Conservation (phyloP, 768 basidiomycete species). For the Tricholoma hemisulphureum region DNA sequence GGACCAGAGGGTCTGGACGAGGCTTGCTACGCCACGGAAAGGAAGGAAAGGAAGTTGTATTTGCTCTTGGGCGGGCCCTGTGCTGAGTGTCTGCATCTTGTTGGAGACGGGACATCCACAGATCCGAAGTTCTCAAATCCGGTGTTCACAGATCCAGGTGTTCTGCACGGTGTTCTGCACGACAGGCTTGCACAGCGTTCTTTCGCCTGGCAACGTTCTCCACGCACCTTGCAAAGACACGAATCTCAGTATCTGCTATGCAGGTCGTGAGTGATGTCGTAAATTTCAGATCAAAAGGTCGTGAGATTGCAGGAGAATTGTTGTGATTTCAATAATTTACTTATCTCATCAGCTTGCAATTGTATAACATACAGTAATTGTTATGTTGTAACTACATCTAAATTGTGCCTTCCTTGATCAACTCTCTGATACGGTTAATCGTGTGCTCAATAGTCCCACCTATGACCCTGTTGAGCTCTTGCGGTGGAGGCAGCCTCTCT, state of each 20-base stretch:
- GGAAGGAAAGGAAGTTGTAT: slow-evolving; percentile 34
- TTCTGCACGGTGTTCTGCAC: background rate
- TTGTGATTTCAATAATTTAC: too few species aligned
- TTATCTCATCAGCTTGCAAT: too few species aligned
- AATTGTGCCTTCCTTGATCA: too few species aligned
- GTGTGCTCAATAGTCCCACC: too few species aligned
- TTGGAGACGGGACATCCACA: slow-evolving; percentile 29
- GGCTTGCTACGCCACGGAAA: slow-evolving; percentile 26
- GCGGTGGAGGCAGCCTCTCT: too few species aligned
- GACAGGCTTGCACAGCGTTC: background rate
- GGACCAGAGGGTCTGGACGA: slow-evolving; percentile 17
- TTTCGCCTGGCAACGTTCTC: slow-evolving; percentile 5
- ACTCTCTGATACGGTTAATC: too few species aligned
- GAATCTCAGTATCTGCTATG: background rate
- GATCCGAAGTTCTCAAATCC: too few species aligned
- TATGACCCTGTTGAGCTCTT: too few species aligned
- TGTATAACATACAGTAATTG: too few species aligned
- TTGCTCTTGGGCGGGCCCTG: slow-evolving; percentile 31
- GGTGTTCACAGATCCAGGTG: slow-evolving; percentile 17
- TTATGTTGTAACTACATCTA: too few species aligned
- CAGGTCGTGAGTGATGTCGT: background rate
- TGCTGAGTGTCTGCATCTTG: slow-evolving; percentile 26
- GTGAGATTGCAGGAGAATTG: background rate
- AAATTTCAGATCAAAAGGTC: background rate
- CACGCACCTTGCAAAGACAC: slow-evolving; percentile 6